Conservation (phyloP, 2,329 filamentous ascomycete species). For the Leptographium flavum region DNA sequence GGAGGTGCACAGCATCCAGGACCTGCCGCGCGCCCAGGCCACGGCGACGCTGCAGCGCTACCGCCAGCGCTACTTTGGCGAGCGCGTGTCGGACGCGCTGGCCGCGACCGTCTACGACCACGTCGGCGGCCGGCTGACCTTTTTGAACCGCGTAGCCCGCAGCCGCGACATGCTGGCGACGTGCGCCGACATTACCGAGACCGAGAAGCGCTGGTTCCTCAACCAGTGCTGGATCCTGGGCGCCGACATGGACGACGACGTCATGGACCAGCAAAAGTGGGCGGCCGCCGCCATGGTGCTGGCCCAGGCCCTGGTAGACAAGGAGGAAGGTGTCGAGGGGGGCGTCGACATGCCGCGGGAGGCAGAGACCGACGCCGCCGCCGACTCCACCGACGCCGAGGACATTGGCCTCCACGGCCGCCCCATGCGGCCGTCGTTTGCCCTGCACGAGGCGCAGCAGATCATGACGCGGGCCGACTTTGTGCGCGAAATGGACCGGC, state of each 20-base stretch:
- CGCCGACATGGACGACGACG: constrained; percentile 53
- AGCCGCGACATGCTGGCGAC: constrained; percentile 64
- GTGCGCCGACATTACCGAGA: constrained; percentile 51
- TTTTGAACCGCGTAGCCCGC: constrained; percentile 82
- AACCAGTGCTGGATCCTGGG: constrained; percentile 66
- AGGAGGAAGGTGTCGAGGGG: constrained; percentile 15
- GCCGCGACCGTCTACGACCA: constrained; percentile 72
- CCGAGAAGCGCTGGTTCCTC: constrained; percentile 63
- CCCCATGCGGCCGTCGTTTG: constrained; percentile 62
- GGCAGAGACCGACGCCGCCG: too few species aligned
- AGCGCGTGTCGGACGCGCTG: constrained; percentile 37
- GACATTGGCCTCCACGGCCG: neutral
- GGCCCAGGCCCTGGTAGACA: constrained; percentile 78
- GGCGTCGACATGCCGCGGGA: too few species aligned
- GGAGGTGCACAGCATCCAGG: constrained; percentile 78
- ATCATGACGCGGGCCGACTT: constrained; percentile 96
- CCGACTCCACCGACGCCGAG: too few species aligned
- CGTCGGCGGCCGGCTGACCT: constrained; percentile 79
- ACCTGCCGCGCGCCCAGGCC: constrained; percentile 67
- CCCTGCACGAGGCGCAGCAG: constrained; percentile 70
- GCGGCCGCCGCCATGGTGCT: constrained; percentile 86
- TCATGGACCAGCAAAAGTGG: constrained; percentile 71
- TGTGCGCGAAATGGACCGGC: constrained; percentile 79
- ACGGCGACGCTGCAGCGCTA: constrained; percentile 66
- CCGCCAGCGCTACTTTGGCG: constrained; percentile 60